Conservation (phyloP, 371 early-diverging fungal genomes). For the Parasitella parasitica region DNA sequence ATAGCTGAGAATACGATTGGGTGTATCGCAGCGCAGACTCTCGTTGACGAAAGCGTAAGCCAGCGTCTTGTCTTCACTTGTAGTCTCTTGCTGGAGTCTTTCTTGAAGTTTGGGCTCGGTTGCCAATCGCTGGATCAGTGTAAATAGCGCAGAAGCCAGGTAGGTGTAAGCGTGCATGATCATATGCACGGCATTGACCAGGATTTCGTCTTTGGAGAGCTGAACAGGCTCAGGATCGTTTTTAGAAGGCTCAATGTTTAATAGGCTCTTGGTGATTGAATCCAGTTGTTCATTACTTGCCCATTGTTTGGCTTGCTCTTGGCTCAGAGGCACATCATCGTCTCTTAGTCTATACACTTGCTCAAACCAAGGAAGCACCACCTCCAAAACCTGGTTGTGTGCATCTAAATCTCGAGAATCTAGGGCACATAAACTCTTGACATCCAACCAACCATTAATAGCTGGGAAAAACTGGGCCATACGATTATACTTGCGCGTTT, state of each 20-base stretch:
- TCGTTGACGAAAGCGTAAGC: conserved; percentile 36
- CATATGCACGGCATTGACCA: conserved; percentile 38
- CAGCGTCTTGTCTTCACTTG: conserved; percentile 3
- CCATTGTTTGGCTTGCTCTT: not conserved
- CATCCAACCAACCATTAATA: conserved; percentile 5
- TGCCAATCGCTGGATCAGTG: conserved; percentile 40
- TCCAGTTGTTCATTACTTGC: not conserved
- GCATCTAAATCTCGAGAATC: not conserved
- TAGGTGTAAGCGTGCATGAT: conserved; percentile 39
- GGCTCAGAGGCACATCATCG: not conserved
- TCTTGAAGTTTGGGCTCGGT: conserved; percentile 31
- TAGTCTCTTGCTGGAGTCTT: conserved; percentile 4
- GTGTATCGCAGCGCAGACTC: conserved; percentile 35
- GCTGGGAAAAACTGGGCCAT: conserved; percentile 24
- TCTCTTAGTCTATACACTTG: not conserved
- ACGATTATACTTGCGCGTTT: conserved; percentile 27
- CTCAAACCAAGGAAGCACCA: conserved; percentile 11
- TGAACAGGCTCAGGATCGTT: conserved; percentile 38
- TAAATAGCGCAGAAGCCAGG: conserved; percentile 34
- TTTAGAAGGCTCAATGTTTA: conserved; percentile 30
- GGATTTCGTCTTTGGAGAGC: conserved; percentile 34
- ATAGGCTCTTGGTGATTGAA: conserved; percentile 17
- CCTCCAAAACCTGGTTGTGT: conserved; percentile 13
- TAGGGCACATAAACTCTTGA: not conserved
- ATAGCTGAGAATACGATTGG: conserved; percentile 27